Conservation (phyloP, 805 yeast genomes). For the Wickerhamiella domercqiae region DNA sequence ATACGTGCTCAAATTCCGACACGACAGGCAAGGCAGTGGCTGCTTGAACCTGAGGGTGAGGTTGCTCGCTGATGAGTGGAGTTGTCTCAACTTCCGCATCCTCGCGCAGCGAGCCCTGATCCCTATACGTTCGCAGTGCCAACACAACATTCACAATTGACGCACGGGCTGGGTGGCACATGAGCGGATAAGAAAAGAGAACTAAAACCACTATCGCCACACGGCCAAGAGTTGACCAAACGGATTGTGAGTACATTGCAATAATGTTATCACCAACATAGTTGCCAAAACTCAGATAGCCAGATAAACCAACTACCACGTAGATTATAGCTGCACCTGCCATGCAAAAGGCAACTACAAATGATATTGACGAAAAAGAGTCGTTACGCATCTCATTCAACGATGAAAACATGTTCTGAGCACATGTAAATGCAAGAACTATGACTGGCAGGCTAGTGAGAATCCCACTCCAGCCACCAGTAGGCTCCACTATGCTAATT, state of each 20-base stretch:
- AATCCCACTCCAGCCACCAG: conserved; percentile 25
- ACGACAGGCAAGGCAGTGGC: conserved; percentile 7
- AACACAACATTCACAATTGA: conserved; percentile 59
- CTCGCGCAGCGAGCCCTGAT: neutral
- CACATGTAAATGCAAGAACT: conserved; percentile 91
- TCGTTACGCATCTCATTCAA: conserved; percentile 61
- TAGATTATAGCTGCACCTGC: conserved; percentile 47
- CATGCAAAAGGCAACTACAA: conserved; percentile 39
- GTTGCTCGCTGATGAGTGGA: neutral
- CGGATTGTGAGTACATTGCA: conserved; percentile 50
- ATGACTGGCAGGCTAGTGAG: conserved; percentile 75
- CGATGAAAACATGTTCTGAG: conserved; percentile 84
- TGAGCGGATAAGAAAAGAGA: conserved; percentile 72
- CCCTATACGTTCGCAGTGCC: conserved; percentile 18
- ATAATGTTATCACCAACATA: conserved; percentile 66
- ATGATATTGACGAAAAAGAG: conserved; percentile 32
- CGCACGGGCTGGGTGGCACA: conserved; percentile 79
- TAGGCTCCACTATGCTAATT: conserved; percentile 34
- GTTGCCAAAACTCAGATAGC: conserved; percentile 79
- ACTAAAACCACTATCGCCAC: conserved; percentile 69
- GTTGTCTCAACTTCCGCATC: conserved; percentile 1
- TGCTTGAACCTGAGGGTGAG: neutral
- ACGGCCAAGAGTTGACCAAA: conserved; percentile 63
- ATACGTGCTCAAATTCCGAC: conserved; percentile 20
- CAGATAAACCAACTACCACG: conserved; percentile 58